These are phyloP conservation scores for Camellia granthamiana DNA, from an alignment of 148 eudicot genomes.

Conservation along the genomic window DNA sequence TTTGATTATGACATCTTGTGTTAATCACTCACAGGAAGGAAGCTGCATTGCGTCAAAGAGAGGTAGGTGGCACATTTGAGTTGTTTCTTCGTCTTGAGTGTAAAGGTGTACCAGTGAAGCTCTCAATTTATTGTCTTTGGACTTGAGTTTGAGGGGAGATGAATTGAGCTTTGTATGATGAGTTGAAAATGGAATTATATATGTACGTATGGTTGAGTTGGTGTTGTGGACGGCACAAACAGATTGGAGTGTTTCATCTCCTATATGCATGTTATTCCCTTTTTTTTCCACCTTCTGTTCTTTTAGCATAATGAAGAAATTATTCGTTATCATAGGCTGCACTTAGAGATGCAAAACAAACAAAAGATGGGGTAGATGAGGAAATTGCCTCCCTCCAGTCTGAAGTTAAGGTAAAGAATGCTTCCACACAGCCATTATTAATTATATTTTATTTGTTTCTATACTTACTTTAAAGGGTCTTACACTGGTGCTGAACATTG, in stretches of 20 bases:
- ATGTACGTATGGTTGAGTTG: not conserved
- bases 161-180: not conserved
- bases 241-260: not conserved
- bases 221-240: not conserved
- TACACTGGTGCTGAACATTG: slow-evolving; percentile 7
- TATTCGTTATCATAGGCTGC: slow-evolving; percentile 25
- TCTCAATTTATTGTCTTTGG: not conserved
- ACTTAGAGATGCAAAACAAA: slow-evolving; percentile 72
- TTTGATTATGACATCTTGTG: not conserved
- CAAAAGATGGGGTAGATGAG: slow-evolving; percentile 51
- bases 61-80: slow-evolving; percentile 37
- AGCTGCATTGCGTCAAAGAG: slow-evolving; percentile 88
- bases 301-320: too few relatives aligned
- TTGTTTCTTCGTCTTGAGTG: not conserved
- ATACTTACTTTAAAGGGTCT: not conserved
- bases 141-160: too few relatives aligned
- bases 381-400: slow-evolving; percentile 57
- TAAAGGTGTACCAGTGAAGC: not conserved
- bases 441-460: not conserved
- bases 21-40: slow-evolving; percentile 61
- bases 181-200: not conserved
- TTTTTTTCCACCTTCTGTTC: too few relatives aligned
- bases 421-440: not conserved
- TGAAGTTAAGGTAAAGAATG: slow-evolving; percentile 53
- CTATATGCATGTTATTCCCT: not conserved